Conservation (phyloP, 164 flowering plant genomes). For the Tinospora cordifolia region DNA sequence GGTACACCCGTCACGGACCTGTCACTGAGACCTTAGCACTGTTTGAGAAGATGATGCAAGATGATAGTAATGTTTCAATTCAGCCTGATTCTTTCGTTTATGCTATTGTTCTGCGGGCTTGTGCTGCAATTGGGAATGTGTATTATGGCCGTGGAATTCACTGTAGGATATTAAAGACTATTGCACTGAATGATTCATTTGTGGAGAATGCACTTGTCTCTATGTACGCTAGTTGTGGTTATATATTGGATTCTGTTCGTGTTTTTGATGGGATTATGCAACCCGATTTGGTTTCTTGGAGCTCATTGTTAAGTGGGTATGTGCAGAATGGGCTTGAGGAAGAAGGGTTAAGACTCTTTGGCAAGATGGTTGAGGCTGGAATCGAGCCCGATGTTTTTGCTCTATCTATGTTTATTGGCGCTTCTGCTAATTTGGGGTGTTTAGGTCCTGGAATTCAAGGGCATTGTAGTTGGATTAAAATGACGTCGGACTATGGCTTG, state of each 20-base stretch:
- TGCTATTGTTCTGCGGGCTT: constrained; percentile 23
- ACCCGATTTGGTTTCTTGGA: constrained; percentile 30
- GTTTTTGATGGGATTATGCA: constrained; percentile 21
- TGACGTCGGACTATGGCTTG: constrained; percentile 19
- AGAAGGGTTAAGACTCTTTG: constrained; percentile 25
- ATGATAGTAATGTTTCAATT: background rate
- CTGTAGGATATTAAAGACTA: constrained; percentile 17
- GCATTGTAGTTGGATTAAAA: constrained; percentile 25
- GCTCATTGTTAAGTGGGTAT: constrained; percentile 28
- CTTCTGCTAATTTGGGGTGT: constrained; percentile 19
- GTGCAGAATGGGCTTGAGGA: constrained; percentile 23
- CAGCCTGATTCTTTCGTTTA: constrained; percentile 28
- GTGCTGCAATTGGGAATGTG: constrained; percentile 14
- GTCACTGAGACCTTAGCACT: constrained; percentile 15
- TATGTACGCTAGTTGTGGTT: constrained; percentile 30
- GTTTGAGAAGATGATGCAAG: constrained; percentile 18
- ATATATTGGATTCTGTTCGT: constrained; percentile 16
- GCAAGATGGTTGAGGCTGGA: constrained; percentile 17
- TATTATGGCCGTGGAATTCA: constrained; percentile 22
- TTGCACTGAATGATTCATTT: constrained; percentile 18
- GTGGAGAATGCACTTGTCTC: constrained; percentile 29
- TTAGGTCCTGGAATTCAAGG: constrained; percentile 24
- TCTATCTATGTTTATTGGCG: constrained; percentile 21
- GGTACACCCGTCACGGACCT: constrained; percentile 25
- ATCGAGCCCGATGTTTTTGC: constrained; percentile 19